Evolutionary conservation across 805 yeast species (phyloP), one percentile per base, ranked within the genome.

Genomic region (Kazachstania viticola): DNA sequence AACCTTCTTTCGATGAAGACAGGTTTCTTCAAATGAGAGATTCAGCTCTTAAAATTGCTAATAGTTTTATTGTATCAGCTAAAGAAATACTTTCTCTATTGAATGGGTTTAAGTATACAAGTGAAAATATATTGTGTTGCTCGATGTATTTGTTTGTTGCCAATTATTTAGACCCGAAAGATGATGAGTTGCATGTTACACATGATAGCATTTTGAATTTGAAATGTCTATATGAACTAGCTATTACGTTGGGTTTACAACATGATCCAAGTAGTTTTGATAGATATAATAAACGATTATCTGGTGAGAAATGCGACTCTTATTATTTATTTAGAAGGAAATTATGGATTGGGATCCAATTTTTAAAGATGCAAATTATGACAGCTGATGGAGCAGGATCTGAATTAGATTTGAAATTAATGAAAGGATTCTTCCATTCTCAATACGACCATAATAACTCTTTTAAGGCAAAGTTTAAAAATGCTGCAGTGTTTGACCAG

Each of bases 341-440:
- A 27, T 15, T 45, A 18, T 45, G 50, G 50, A 30, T 40, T 1
- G 45, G 47, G 17, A 9, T 45, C 9, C 48, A 45, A 32, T 37
- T 42, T 9, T 3, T 45, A 4, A 36, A 29, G 12, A 30, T 40
- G 12, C 35, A 32, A 27, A 25, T 34, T 17, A 19, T 32, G n/a
- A 35, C 39, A 2, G n/a, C 29, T 4, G 36, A 38, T 30, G 48
- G 44, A 12, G 32, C 25, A 16, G 16, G 25, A 3, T 34, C 28
- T 17, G 21, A 17, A 4, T 15, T 26, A 17, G 28, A 36, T 14
- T 16, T 27, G 12, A 31, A 37, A 16, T 37, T 37, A 24, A 26
- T 39, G 33, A 32, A 34, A 25, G 19, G 9, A 4, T 42, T 38
- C 31, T 14, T 35, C 9, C 27, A 28, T 3, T 17, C 15, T 4